phyloP scores from a whole-genome alignment of 2,329 filamentous ascomycete species.

The Calycina herbarum region DNA sequence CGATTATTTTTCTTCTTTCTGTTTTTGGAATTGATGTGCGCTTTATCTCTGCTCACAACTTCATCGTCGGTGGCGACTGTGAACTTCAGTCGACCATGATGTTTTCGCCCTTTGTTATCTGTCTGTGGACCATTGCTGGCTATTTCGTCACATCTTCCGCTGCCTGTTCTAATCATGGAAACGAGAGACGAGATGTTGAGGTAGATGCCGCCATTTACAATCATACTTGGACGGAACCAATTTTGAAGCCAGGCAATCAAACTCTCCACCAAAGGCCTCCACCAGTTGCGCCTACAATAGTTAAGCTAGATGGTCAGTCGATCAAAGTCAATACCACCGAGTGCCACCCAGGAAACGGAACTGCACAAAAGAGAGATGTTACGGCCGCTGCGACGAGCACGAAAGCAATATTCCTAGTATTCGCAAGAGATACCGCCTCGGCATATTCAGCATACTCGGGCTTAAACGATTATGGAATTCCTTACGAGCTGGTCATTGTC shows the following conservation, averaged over 20 bases:
- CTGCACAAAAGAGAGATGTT: constrained; percentile 1
- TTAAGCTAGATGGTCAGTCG: constrained; percentile 5
- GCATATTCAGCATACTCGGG: constrained; percentile 53
- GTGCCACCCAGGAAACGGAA: constrained; percentile 7
- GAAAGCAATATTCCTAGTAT: constrained; percentile 53
- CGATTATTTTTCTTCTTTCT: background rate
- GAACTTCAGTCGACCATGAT: background rate
- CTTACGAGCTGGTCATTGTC: constrained; percentile 54
- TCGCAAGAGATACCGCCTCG: constrained; percentile 52
- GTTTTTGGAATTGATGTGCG: background rate
- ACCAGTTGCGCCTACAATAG: background rate
- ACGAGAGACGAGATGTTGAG: background rate
- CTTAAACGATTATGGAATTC: constrained; percentile 61
- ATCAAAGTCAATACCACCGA: constrained; percentile 11
- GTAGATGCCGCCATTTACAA: background rate
- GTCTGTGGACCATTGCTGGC: background rate
- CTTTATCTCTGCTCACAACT: background rate
- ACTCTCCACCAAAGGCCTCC: constrained; percentile 8
- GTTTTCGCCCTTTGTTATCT: background rate
- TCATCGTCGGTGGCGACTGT: background rate
- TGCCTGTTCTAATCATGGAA: background rate
- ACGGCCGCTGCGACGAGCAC: constrained; percentile 8
- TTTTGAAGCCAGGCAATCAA: constrained; percentile 6
- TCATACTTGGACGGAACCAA: background rate
- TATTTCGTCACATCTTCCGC: background rate